These are phyloP conservation scores for Umbelopsis vinacea DNA, from an alignment of 192 early-diverging fungal species.

Conservation along the genomic window DNA sequence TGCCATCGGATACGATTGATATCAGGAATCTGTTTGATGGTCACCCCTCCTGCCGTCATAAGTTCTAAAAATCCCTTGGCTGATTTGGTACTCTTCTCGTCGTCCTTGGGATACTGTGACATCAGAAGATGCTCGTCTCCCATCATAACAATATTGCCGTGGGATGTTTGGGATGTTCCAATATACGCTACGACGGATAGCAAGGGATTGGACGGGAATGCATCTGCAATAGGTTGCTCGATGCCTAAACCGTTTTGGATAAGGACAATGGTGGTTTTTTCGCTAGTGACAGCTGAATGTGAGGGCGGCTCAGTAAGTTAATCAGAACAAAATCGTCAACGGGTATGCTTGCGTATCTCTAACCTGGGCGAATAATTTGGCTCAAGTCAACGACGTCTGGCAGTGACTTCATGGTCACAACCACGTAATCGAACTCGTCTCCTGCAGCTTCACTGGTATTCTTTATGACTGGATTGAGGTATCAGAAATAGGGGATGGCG, in stretches of 20 bases:
- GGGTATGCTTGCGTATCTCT: background rate
- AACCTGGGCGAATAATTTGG: conserved; percentile 55
- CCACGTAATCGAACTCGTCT: conserved; percentile 57
- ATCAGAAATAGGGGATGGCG: background rate
- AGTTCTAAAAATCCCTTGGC: conserved; percentile 46
- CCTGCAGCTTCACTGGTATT: conserved; percentile 49
- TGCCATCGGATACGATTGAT: conserved; percentile 69
- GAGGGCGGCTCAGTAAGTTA: background rate
- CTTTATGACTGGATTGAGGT: conserved; percentile 35
- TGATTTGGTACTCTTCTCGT: background rate
- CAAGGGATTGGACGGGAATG: conserved; percentile 66
- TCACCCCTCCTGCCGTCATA: conserved; percentile 48
- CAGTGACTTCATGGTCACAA: conserved; percentile 72
- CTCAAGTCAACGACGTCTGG: conserved; percentile 62
- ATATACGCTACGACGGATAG: conserved; percentile 67
- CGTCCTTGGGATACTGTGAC: conserved; percentile 35
- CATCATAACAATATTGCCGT: conserved; percentile 60
- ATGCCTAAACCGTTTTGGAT: conserved; percentile 76
- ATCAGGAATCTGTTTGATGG: conserved; percentile 48
- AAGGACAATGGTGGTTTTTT: conserved; percentile 60
- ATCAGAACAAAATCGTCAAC: background rate
- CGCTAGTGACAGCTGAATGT: conserved; percentile 45
- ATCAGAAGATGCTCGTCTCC: conserved; percentile 44
- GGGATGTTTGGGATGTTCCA: conserved; percentile 58
- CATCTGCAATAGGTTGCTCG: conserved; percentile 58